Evolutionary conservation across 179 eudicot genomes (phyloP), one percentile per base, ranked within the genome.

Genomic region (Gypsophila paniculata): DNA sequence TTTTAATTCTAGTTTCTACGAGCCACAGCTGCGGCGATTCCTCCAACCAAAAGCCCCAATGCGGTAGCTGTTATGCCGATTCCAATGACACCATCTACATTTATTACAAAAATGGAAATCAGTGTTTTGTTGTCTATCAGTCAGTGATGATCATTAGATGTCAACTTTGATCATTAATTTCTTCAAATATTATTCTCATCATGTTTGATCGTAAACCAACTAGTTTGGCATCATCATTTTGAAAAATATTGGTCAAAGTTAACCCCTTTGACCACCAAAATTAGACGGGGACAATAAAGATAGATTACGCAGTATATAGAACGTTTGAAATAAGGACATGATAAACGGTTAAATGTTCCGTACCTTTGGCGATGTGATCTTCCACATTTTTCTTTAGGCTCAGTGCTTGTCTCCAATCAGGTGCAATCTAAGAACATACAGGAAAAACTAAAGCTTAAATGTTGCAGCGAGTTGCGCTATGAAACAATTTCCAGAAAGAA

Each of bases 371-470:
- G 49, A 89, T 85, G 73, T 75, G 72, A 61, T 93, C 96, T 77
- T 89, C 98, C 68, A 90, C 78, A 13, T 85, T 78, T 77, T 90
- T 86, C 82, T 90, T 83, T 25, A 92, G 86, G 74, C 82, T 80
- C 82, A 87, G 82, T 51, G 94, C 98, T 78, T 88, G 94, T 83
- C 89, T 88, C 96, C 96, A 90, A 67, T 92, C 94, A 26, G 98
- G 95, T 76, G 87, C 88, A 79, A 86, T 82, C 91, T 89, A 60
- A 5, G 46, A 42, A 42, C 34, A 29, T 42, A 60, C n/a, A 64
- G 23, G 26, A 77, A 23, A 18, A 14, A 61, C 34, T 29, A 29
- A 29, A 29, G 34, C 34, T 29, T 29, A 61, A 61, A 61, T 6
- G n/a, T 29, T 61, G 46, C 46, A 42, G 34, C 34, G 34, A 29